These are phyloP conservation scores for Diaporthe citrichinensis DNA, from an alignment of 2,329 filamentous ascomycete species.

Conservation along the genomic window DNA sequence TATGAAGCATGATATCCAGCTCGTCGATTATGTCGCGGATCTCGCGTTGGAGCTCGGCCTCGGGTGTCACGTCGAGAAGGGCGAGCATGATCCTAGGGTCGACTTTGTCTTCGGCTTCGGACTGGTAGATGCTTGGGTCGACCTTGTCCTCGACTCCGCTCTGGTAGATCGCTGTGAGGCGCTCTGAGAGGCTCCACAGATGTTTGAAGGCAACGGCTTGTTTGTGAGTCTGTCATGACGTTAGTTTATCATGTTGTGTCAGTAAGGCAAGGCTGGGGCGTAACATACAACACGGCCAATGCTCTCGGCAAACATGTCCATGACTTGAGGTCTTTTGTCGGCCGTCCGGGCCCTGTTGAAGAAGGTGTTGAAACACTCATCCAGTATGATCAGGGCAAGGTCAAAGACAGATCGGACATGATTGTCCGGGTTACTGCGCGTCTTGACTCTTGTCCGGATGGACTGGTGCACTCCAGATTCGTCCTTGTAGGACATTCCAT, in stretches of 20 bases:
- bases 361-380: constrained; percentile 57
- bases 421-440: constrained; percentile 42
- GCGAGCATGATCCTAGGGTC: constrained; percentile 22
- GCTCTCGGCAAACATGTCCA: constrained; percentile 57
- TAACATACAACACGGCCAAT: constrained; percentile 49
- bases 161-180: constrained; percentile 43
- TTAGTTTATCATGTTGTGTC: background rate
- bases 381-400: constrained; percentile 58
- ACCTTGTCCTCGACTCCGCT: constrained; percentile 45
- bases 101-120: constrained; percentile 11
- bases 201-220: constrained; percentile 54
- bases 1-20: constrained; percentile 60
- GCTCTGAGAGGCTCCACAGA: constrained; percentile 54
- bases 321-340: constrained; percentile 52
- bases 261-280: background rate
- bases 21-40: constrained; percentile 64
- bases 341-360: constrained; percentile 55
- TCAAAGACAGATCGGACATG: constrained; percentile 57
- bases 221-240: constrained; percentile 49
- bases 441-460: constrained; percentile 52
- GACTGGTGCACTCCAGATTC: constrained; percentile 57
- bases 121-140: constrained; percentile 22
- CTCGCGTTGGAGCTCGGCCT: constrained; percentile 59
- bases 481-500: constrained; percentile 58
- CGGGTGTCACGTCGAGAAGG: constrained; percentile 58